These are phyloP conservation scores for Phytophthora cactorum DNA, from an alignment of 352 stramenopile genomes.

Conservation along the genomic window DNA sequence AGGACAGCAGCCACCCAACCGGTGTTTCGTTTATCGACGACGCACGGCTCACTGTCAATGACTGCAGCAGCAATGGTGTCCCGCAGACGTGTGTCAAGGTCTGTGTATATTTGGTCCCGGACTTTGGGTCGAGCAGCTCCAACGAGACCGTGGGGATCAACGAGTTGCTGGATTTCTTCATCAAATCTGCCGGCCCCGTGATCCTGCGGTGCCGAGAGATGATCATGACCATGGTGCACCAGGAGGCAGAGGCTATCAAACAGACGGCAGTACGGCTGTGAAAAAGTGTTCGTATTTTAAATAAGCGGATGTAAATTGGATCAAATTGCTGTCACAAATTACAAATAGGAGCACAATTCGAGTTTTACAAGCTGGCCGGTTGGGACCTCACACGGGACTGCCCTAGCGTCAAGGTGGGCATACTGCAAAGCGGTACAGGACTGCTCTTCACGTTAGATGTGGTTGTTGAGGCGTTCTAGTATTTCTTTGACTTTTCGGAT, in stretches of 20 bases:
- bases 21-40: slow-evolving; percentile 35
- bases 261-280: slow-evolving; percentile 31
- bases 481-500: not conserved
- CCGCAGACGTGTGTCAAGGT: slow-evolving; percentile 22
- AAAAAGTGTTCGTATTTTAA: not conserved
- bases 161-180: slow-evolving; percentile 35
- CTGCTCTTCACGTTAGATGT: slow-evolving; percentile 15
- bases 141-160: slow-evolving; percentile 27
- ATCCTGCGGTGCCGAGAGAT: slow-evolving; percentile 31
- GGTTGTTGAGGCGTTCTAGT: slow-evolving; percentile 10
- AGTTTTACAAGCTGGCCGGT: too few relatives aligned
- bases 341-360: not conserved
- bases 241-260: slow-evolving; percentile 22
- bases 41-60: slow-evolving; percentile 22
- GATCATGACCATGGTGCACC: slow-evolving; percentile 25
- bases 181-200: slow-evolving; percentile 24
- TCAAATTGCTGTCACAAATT: slow-evolving; percentile 10
- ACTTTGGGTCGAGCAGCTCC: slow-evolving; percentile 27
- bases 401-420: not conserved
- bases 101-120: slow-evolving; percentile 37
- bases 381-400: slow-evolving; percentile 11
- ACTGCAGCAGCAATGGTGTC: slow-evolving; percentile 18
- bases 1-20: slow-evolving; percentile 30
- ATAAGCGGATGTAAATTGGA: slow-evolving; percentile 16
- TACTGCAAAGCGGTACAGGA: not conserved